A percentile compares a stretch with the other conserved stretches of the same genome.
phyloP scores from a whole-genome alignment of 371 early-diverging fungal species.

The Polyrhizophydium stewartii region DNA sequence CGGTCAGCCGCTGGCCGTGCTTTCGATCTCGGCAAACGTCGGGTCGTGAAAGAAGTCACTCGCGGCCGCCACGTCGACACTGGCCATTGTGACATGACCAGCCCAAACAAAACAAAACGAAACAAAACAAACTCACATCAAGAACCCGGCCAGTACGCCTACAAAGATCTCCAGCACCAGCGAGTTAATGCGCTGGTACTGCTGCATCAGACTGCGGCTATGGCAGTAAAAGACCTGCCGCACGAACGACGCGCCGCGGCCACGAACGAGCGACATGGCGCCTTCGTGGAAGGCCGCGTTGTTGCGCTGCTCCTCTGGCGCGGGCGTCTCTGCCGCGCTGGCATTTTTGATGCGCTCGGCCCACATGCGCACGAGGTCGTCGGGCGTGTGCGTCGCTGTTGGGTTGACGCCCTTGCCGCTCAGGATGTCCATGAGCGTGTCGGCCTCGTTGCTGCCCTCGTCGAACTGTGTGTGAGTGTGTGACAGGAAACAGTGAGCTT shows the following conservation, averaged over 20 bases:
- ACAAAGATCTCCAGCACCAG: slow-evolving; percentile 31
- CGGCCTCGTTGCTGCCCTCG: slow-evolving; percentile 28
- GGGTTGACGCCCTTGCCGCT: slow-evolving; percentile 20
- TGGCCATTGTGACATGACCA: too few species aligned
- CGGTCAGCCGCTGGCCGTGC: background rate
- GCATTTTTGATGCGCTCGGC: slow-evolving; percentile 6
- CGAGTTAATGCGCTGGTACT: slow-evolving; percentile 15
- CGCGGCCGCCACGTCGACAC: too few species aligned
- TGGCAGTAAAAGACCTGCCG: slow-evolving; percentile 15
- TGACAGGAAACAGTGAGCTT: slow-evolving; percentile 16
- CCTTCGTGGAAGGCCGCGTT: background rate
- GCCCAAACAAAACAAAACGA: slow-evolving; percentile 3
- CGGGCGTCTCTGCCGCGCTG: background rate
- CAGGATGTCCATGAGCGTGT: slow-evolving; percentile 46
- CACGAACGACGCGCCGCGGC: background rate
- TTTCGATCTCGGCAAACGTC: too few species aligned
- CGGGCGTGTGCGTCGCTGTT: slow-evolving; percentile 10
- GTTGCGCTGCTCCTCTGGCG: background rate
- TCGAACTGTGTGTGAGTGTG: slow-evolving; percentile 14
- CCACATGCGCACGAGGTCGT: slow-evolving; percentile 31
- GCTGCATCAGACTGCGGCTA: slow-evolving; percentile 27
- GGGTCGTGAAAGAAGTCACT: too few species aligned
- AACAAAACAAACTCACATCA: slow-evolving; percentile 20
- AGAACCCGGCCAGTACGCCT: slow-evolving; percentile 27
- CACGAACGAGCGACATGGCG: background rate